Evolutionary conservation across 1,139 yeast species (phyloP).

Genomic region (Saccharomyces hybrid): DNA sequence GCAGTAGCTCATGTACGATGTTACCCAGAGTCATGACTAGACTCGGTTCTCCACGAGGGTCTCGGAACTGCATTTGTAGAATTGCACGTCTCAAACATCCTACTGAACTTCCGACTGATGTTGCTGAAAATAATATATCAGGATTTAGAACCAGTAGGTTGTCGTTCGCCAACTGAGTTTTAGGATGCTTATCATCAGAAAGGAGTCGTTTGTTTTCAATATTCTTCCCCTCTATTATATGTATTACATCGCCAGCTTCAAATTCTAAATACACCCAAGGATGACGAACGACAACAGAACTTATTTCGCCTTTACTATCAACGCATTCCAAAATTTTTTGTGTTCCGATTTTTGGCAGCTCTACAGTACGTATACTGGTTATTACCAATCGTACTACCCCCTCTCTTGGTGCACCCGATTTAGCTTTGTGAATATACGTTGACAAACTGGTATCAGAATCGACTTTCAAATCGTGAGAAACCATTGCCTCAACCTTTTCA

Average conservation of each 20-base stretch:
- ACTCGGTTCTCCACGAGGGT: slow-evolving; percentile 47
- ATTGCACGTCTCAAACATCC: slow-evolving; percentile 68
- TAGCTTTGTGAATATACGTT: slow-evolving; percentile 26
- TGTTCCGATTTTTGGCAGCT: slow-evolving; percentile 30
- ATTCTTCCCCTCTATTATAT: slow-evolving; percentile 45
- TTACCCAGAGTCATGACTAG: slow-evolving; percentile 66
- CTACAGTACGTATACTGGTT: slow-evolving; percentile 33
- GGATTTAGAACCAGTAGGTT: slow-evolving; percentile 76
- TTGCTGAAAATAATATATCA: slow-evolving; percentile 72
- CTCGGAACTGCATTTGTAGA: slow-evolving; percentile 45
- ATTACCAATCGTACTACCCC: slow-evolving; percentile 44
- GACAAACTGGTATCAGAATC: background rate
- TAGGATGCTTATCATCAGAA: slow-evolving; percentile 27
- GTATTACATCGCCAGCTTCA: slow-evolving; percentile 48
- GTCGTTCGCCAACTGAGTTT: slow-evolving; percentile 48
- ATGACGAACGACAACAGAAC: slow-evolving; percentile 42
- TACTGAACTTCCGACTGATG: slow-evolving; percentile 70
- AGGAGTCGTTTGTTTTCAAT: slow-evolving; percentile 28
- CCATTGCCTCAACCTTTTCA: slow-evolving; percentile 2
- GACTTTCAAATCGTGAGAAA: background rate
- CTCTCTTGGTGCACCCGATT: slow-evolving; percentile 39
- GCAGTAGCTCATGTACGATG: slow-evolving; percentile 73
- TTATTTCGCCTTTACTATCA: slow-evolving; percentile 30
- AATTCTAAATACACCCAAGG: slow-evolving; percentile 44
- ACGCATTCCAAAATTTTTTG: slow-evolving; percentile 48